phyloP scores from a whole-genome alignment of 805 yeast species.

The Saccharomycodes ludwigii region DNA sequence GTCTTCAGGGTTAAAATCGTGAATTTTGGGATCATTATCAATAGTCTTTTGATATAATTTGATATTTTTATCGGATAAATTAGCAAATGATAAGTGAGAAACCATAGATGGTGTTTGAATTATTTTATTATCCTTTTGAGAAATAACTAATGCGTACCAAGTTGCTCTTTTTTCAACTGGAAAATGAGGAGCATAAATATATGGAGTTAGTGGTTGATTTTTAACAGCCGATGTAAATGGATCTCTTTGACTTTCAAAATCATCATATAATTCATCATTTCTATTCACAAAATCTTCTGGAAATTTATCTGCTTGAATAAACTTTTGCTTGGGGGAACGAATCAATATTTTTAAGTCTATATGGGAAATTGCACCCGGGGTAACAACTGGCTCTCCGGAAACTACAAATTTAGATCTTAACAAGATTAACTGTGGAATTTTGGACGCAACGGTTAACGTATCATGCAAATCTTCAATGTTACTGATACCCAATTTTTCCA shows the following conservation, averaged over 20 bases:
- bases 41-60: slow-evolving; percentile 8
- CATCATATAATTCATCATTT: slow-evolving; percentile 41
- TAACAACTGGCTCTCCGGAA: slow-evolving; percentile 69
- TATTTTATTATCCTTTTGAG: slow-evolving; percentile 71
- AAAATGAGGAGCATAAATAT: slow-evolving; percentile 62
- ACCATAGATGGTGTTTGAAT: slow-evolving; percentile 45
- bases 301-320: slow-evolving; percentile 29
- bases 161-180: slow-evolving; percentile 40
- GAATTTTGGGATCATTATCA: slow-evolving; percentile 11
- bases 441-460: slow-evolving; percentile 43
- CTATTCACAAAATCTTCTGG: slow-evolving; percentile 19
- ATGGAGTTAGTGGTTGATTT: slow-evolving; percentile 58
- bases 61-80: slow-evolving; percentile 15
- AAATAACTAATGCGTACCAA: slow-evolving; percentile 60
- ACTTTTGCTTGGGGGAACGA: slow-evolving; percentile 58
- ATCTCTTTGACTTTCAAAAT: slow-evolving; percentile 54
- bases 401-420: slow-evolving; percentile 65
- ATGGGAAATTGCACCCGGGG: slow-evolving; percentile 65
- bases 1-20: slow-evolving; percentile 27
- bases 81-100: slow-evolving; percentile 18
- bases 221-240: slow-evolving; percentile 51
- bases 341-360: slow-evolving; percentile 64
- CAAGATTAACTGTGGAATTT: slow-evolving; percentile 58
- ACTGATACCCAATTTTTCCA: slow-evolving; percentile 42
- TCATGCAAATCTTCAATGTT: slow-evolving; percentile 30